These are phyloP conservation scores for Colletotrichum truncatum DNA, from an alignment of 2,329 filamentous ascomycete species.

Conservation along the genomic window DNA sequence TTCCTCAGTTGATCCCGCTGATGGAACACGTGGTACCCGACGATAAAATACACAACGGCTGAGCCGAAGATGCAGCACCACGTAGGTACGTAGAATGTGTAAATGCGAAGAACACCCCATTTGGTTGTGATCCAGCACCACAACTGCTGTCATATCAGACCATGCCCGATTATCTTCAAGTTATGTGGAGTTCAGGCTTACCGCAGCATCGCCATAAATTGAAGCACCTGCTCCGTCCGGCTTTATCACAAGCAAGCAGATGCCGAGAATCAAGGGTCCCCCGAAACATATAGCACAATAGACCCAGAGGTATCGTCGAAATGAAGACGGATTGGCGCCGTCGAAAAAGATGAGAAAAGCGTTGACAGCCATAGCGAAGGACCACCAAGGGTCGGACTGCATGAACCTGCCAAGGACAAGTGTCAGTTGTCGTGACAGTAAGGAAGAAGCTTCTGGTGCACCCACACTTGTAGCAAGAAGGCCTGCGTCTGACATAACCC, in stretches of 20 bases:
- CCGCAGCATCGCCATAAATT: slow-evolving; percentile 66
- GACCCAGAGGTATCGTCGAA: slow-evolving; percentile 76
- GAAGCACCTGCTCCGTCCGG: slow-evolving; percentile 6
- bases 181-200: slow-evolving; percentile 45
- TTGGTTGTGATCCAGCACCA: slow-evolving; percentile 69
- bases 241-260: slow-evolving; percentile 69
- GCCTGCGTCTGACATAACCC: slow-evolving; percentile 70
- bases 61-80: slow-evolving; percentile 68
- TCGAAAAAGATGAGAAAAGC: slow-evolving; percentile 77
- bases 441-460: slow-evolving; percentile 15
- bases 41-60: slow-evolving; percentile 62
- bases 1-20: slow-evolving; percentile 65
- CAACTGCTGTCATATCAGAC: slow-evolving; percentile 50
- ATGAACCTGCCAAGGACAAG: slow-evolving; percentile 76
- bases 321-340: slow-evolving; percentile 70
- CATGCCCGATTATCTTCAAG: no score
- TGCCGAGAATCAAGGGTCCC: slow-evolving; percentile 72
- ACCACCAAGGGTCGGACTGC: slow-evolving; percentile 81
- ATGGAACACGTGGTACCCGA: slow-evolving; percentile 69
- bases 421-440: not conserved
- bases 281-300: slow-evolving; percentile 79
- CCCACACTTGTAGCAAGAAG: slow-evolving; percentile 75
- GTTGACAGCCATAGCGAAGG: slow-evolving; percentile 83
- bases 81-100: slow-evolving; percentile 69
- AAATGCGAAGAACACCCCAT: slow-evolving; percentile 67